phyloP scores from a whole-genome alignment of 108 stramenopile genomes.

The Aurantiochytrium sp. region DNA sequence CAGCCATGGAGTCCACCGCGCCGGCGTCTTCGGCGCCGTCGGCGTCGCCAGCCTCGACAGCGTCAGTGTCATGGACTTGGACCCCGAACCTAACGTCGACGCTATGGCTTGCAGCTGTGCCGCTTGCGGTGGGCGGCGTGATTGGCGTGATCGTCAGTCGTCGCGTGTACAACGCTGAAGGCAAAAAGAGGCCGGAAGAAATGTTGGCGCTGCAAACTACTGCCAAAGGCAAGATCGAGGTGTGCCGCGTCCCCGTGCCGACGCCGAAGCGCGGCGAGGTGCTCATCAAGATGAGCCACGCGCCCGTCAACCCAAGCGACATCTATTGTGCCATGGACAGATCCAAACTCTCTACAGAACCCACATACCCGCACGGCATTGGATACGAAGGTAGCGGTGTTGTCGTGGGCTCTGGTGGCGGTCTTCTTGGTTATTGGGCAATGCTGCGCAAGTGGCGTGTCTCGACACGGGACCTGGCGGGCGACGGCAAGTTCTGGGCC shows the following conservation, averaged over 20 bases:
- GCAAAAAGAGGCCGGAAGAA: not conserved
- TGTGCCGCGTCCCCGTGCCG: constrained; percentile 41
- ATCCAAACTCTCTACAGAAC: no score
- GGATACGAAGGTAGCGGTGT: constrained; percentile 58
- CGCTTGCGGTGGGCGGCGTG: no score
- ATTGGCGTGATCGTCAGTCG: no score
- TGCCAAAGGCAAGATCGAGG: constrained; percentile 41
- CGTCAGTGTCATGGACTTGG: no score
- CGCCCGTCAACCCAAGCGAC: constrained; percentile 48
- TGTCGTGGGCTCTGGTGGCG: constrained; percentile 41
- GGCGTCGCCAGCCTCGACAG: no score
- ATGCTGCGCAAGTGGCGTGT: constrained; percentile 23
- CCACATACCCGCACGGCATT: constrained; percentile 37
- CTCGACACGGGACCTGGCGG: not conserved
- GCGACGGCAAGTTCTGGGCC: constrained; percentile 32
- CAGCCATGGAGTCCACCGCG: no score
- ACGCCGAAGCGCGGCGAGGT: constrained; percentile 34
- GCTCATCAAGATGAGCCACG: constrained; percentile 34
- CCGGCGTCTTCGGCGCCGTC: no score
- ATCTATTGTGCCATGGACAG: not conserved
- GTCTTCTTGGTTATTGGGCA: constrained; percentile 25
- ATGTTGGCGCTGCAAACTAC: constrained; percentile 5
- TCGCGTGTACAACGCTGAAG: not conserved
- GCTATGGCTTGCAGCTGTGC: no score
- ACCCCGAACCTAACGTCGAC: no score